Percentiles rank a stretch among this genome's conserved stretches.
Evolutionary conservation across 176 grass and related monocot species (phyloP).

Genomic region (Paspalum notatum): DNA sequence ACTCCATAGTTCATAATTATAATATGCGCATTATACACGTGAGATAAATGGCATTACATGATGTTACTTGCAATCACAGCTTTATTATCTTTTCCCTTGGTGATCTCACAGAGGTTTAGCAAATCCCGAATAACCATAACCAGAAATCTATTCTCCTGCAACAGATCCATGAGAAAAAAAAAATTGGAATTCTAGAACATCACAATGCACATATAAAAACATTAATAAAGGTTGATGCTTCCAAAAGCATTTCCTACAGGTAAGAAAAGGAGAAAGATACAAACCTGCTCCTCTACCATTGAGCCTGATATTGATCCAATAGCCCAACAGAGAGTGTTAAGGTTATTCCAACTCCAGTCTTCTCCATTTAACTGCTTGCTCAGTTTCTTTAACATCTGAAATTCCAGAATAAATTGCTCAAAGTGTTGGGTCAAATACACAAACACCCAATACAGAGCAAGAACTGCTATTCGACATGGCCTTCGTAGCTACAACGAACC

Average conservation of each 20-base stretch:
- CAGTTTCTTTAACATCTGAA: constrained; percentile 96
- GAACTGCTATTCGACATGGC: constrained; percentile 2
- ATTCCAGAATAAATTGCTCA: constrained; percentile 32
- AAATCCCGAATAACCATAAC: constrained; percentile 99
- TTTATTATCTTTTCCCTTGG: constrained; percentile 99
- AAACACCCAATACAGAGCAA: neutral
- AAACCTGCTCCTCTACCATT: constrained; percentile 99
- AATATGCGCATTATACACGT: neutral
- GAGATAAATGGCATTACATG: constrained; percentile 54
- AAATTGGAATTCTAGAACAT: constrained; percentile 3
- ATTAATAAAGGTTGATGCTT: neutral
- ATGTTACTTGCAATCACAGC: constrained; percentile 99
- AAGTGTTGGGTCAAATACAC: constrained; percentile 6
- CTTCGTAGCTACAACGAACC: neutral
- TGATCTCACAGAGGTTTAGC: constrained; percentile 98
- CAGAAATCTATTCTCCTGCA: constrained; percentile 96
- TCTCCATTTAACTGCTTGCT: constrained; percentile 97
- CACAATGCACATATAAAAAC: neutral
- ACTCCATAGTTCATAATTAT: constrained; percentile 1
- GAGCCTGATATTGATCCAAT: constrained; percentile 99
- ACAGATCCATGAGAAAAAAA: constrained; percentile 19
- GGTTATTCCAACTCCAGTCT: constrained; percentile 99
- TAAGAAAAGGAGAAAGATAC: constrained; percentile 14
- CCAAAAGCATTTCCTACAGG: neutral
- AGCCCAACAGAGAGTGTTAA: constrained; percentile 98